Conservation (phyloP, 345 rosid species). For the Euphorbia tirucalli region DNA sequence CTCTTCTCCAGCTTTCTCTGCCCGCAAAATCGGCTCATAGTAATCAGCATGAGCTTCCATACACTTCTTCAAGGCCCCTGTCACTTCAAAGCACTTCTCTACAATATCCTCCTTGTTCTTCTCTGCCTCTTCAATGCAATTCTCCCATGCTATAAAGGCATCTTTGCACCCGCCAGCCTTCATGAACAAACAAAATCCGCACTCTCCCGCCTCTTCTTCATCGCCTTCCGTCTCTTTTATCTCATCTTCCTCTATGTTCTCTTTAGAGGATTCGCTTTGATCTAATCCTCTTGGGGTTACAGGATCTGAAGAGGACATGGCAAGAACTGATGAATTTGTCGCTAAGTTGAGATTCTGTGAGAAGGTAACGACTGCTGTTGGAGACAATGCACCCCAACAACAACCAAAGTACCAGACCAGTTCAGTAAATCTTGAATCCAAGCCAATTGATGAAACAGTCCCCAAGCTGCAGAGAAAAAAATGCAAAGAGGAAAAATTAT, state of each 20-base stretch:
- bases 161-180: slow-evolving; percentile 92
- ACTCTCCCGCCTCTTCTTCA: slow-evolving; percentile 64
- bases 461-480: neutral
- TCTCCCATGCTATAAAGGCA: slow-evolving; percentile 68
- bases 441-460: neutral
- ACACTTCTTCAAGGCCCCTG: slow-evolving; percentile 57
- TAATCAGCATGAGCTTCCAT: slow-evolving; percentile 80
- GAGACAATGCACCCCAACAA: neutral
- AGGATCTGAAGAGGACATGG: slow-evolving; percentile 14
- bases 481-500: neutral
- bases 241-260: neutral
- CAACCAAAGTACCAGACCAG: neutral
- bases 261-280: neutral
- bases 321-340: neutral
- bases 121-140: slow-evolving; percentile 69
- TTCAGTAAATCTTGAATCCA: neutral
- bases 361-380: neutral
- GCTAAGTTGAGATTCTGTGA: neutral
- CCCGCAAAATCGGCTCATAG: slow-evolving; percentile 71
- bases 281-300: neutral
- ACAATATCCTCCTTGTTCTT: slow-evolving; percentile 63
- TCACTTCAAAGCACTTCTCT: slow-evolving; percentile 69
- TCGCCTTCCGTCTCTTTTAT: slow-evolving; percentile 20
- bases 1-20: slow-evolving; percentile 64
- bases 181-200: slow-evolving; percentile 90